These are phyloP conservation scores for Pleurostoma richardsiae DNA, from an alignment of 2,329 filamentous ascomycete genomes.

Conservation along the genomic window DNA sequence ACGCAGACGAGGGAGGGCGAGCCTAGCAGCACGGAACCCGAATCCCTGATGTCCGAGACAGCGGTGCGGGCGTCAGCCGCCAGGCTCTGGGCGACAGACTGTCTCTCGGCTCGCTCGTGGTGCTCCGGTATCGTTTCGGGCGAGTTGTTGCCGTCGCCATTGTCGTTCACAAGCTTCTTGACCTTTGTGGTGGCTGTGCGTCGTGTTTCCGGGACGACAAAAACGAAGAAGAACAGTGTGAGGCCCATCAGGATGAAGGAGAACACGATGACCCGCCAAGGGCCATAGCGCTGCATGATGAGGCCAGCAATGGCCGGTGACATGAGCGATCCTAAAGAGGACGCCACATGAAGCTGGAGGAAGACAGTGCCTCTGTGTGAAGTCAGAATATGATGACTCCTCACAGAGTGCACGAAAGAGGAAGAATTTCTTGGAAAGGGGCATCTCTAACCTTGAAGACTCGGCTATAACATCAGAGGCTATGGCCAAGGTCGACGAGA, in stretches of 20 bases:
- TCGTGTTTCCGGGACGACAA: conserved; percentile 20
- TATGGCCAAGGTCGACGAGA: neutral
- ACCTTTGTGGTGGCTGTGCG: neutral
- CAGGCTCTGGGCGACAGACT: neutral
- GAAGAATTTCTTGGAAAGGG: too few relatives aligned
- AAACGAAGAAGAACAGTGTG: neutral
- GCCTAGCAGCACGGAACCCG: conserved; percentile 4
- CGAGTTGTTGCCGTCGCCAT: neutral
- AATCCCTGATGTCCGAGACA: conserved; percentile 4
- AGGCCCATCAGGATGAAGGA: conserved; percentile 9
- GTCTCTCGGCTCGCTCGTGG: neutral
- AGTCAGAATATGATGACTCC: neutral
- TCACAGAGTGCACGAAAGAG: neutral
- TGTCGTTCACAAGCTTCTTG: conserved; percentile 1
- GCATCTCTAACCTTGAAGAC: neutral
- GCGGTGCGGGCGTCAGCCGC: neutral
- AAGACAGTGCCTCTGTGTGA: conserved; percentile 1
- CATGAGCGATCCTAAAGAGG: conserved; percentile 10
- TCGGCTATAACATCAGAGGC: neutral
- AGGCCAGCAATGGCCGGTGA: conserved; percentile 18
- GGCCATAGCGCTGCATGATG: conserved; percentile 18
- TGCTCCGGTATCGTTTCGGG: neutral
- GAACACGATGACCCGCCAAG: conserved; percentile 17
- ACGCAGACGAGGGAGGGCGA: conserved; percentile 10
- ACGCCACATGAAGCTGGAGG: neutral